A percentile compares a stretch with the other conserved stretches of the same genome.
phyloP scores from a whole-genome alignment of 2,329 filamentous ascomycete genomes.

The Hymenoscyphus linearis region DNA sequence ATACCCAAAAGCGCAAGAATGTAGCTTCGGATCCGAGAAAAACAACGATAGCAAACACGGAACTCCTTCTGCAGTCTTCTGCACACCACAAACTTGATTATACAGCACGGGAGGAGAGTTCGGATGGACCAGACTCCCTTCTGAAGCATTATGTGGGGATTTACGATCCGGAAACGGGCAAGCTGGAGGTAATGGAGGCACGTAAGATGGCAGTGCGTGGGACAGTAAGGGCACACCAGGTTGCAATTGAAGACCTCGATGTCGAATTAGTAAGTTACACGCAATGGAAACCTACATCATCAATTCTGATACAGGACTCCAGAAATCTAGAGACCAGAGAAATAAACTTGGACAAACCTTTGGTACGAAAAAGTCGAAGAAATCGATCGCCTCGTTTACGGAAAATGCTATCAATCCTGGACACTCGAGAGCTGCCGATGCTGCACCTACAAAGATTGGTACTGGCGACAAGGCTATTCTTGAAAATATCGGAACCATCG shows the following conservation, averaged over 20 bases:
- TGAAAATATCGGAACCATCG: slow-evolving; percentile 55
- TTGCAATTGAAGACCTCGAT: slow-evolving; percentile 41
- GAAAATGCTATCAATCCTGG: slow-evolving; percentile 60
- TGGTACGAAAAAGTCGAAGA: slow-evolving; percentile 81
- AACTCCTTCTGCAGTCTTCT: slow-evolving; percentile 53
- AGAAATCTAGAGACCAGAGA: slow-evolving; percentile 57
- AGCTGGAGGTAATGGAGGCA: slow-evolving; percentile 56
- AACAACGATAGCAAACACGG: slow-evolving; percentile 33
- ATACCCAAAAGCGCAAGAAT: slow-evolving; percentile 28
- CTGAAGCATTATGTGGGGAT: slow-evolving; percentile 62
- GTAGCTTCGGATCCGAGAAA: slow-evolving; percentile 18
- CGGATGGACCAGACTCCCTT: slow-evolving; percentile 37
- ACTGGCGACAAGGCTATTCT: slow-evolving; percentile 56
- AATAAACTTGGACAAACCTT: slow-evolving; percentile 72
- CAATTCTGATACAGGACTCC: slow-evolving; percentile 15
- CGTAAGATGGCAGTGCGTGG: slow-evolving; percentile 60
- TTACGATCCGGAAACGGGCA: slow-evolving; percentile 54
- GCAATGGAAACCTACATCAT: neutral
- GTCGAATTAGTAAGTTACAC: slow-evolving; percentile 26
- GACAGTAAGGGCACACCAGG: slow-evolving; percentile 50
- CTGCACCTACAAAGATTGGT: slow-evolving; percentile 46
- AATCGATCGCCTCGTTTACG: slow-evolving; percentile 62
- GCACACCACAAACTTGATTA: slow-evolving; percentile 55
- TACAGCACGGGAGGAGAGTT: slow-evolving; percentile 49
- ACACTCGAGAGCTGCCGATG: slow-evolving; percentile 31